Evolutionary conservation across 495 filamentous ascomycete genomes (phyloP).

Genomic region (Bacidia rubella): DNA sequence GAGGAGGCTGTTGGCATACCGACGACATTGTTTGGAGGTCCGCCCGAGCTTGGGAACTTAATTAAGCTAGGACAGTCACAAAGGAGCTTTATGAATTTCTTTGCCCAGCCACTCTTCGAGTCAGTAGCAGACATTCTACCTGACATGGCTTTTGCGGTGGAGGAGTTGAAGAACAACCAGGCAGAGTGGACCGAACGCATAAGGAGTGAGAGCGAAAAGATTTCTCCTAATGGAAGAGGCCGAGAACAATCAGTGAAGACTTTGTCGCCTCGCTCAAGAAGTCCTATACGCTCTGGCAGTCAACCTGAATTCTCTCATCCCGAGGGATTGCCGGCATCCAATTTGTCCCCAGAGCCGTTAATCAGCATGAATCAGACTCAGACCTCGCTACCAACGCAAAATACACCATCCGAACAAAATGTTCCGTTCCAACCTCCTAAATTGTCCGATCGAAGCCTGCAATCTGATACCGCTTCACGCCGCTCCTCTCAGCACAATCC

Average conservation of each 20-base stretch:
- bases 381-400: background rate
- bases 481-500: conserved; percentile 15
- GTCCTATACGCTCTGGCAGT: conserved; percentile 11
- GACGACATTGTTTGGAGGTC: conserved; percentile 69
- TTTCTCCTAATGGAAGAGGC: background rate
- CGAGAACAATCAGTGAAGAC: conserved; percentile 2
- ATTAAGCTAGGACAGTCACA: conserved; percentile 76
- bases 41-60: conserved; percentile 68
- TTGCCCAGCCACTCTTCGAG: conserved; percentile 82
- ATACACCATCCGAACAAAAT: background rate
- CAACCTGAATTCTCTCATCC: conserved; percentile 20
- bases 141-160: conserved; percentile 64
- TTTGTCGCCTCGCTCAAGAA: conserved; percentile 13
- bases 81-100: conserved; percentile 90
- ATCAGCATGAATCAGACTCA: conserved; percentile 4
- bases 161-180: conserved; percentile 66
- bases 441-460: background rate
- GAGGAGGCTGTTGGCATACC: conserved; percentile 75
- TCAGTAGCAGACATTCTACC: conserved; percentile 74
- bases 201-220: conserved; percentile 8
- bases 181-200: conserved; percentile 44
- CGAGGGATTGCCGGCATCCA: conserved; percentile 19
- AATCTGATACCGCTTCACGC: conserved; percentile 6
- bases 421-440: background rate
- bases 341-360: conserved; percentile 2